A percentile compares a stretch with the other conserved stretches of the same genome.
Evolutionary conservation across 2,329 filamentous ascomycete species (phyloP).

Genomic region (Colletotrichum sojae): DNA sequence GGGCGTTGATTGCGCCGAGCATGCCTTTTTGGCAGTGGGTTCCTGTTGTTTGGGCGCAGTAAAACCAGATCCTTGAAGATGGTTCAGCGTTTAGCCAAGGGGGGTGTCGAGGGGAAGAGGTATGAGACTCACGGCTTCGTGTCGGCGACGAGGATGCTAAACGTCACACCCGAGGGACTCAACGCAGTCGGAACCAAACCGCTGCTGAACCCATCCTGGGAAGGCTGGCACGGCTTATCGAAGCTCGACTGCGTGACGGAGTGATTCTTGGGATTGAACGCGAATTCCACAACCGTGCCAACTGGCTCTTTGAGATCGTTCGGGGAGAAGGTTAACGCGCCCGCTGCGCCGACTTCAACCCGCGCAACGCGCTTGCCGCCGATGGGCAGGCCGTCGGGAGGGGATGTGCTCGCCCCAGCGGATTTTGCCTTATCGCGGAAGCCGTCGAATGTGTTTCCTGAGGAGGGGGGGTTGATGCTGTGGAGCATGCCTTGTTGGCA

Average conservation of each 20-base stretch:
- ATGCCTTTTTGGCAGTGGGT: constrained; percentile 59
- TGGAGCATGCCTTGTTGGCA: constrained; percentile 61
- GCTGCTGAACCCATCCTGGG: constrained; percentile 54
- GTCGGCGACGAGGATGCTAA: constrained; percentile 50
- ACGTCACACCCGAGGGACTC: constrained; percentile 50
- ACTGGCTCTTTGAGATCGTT: constrained; percentile 52
- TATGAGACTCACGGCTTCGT: constrained; percentile 44
- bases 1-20: constrained; percentile 63
- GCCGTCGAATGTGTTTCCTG: constrained; percentile 53
- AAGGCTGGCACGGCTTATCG: constrained; percentile 55
- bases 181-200: constrained; percentile 54
- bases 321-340: constrained; percentile 50
- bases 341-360: constrained; percentile 52
- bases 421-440: constrained; percentile 50
- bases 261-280: constrained; percentile 55
- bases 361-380: constrained; percentile 51
- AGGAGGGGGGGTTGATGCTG: constrained; percentile 52
- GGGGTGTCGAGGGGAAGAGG: rapidly evolving
- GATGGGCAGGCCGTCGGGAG: constrained; percentile 47
- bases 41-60: constrained; percentile 52
- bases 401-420: constrained; percentile 48
- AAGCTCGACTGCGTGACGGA: constrained; percentile 58
- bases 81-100: too few species aligned
- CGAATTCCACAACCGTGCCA: constrained; percentile 52
- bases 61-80: constrained; percentile 53